Evolutionary conservation across 1,139 yeast species (phyloP).

Genomic region (Candida mesenterica): DNA sequence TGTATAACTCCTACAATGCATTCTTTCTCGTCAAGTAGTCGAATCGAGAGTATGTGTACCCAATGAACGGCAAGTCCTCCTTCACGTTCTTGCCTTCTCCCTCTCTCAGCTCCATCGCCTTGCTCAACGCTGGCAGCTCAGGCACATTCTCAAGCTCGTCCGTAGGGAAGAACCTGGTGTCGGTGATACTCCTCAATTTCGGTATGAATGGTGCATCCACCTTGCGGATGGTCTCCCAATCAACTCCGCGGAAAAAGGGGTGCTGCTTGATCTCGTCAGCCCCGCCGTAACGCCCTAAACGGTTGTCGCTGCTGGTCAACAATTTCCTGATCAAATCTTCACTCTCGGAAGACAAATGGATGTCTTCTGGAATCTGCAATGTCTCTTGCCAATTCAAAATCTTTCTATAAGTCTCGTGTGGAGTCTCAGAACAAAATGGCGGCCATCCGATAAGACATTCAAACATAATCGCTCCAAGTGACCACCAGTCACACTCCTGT

Average conservation of each 20-base stretch:
- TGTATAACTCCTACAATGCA: no score
- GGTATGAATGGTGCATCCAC: conserved; percentile 94
- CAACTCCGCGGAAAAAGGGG: conserved; percentile 94
- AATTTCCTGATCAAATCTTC: conserved; percentile 87
- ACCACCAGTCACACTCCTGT: conserved; percentile 99
- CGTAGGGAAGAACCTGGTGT: conserved; percentile 96
- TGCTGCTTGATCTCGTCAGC: conserved; percentile 91
- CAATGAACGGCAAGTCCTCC: conserved; percentile 93
- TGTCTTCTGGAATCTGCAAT: conserved; percentile 90
- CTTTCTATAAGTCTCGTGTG: conserved; percentile 96
- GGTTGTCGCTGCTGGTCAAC: conserved; percentile 77
- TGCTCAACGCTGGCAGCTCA: conserved; percentile 81
- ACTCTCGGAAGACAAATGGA: conserved; percentile 89
- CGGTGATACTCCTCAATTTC: conserved; percentile 78
- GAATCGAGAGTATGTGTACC: conserved; percentile 92
- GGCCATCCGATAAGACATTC: conserved; percentile 99
- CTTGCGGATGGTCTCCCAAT: conserved; percentile 89
- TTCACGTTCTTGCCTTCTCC: conserved; percentile 50
- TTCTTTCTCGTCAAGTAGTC: conserved; percentile 88
- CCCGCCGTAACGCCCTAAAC: conserved; percentile 90
- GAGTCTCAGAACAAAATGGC: conserved; percentile 97
- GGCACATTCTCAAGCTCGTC: conserved; percentile 96
- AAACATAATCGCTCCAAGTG: conserved; percentile 97
- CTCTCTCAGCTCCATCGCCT: conserved; percentile 64
- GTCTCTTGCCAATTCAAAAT: conserved; percentile 95